phyloP scores from a whole-genome alignment of 805 yeast species.

The Candida sanyiensis region DNA sequence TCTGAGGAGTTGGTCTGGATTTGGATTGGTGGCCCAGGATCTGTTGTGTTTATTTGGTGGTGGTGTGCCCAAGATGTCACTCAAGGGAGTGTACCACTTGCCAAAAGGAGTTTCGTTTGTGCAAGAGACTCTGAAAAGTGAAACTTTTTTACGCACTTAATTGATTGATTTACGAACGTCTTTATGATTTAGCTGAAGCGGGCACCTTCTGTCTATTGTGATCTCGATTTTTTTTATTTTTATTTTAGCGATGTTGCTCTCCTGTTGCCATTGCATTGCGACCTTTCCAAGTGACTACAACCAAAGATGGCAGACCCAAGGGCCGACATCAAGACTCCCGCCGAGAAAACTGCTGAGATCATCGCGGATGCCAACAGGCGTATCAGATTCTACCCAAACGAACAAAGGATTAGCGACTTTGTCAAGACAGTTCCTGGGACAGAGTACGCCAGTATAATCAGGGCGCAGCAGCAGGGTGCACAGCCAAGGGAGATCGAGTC shows the following conservation, averaged over 20 bases:
- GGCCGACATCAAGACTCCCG: background rate
- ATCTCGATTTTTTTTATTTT: too few relatives aligned
- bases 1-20: background rate
- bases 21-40: too few relatives aligned
- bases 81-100: too few relatives aligned
- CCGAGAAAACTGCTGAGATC: background rate
- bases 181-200: background rate
- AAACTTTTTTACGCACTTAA: too few relatives aligned
- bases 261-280: too few relatives aligned
- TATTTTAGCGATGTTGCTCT: too few relatives aligned
- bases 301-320: too few relatives aligned
- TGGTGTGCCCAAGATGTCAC: too few relatives aligned
- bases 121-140: too few relatives aligned
- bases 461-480: background rate
- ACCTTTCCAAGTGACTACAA: too few relatives aligned
- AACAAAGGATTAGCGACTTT: background rate
- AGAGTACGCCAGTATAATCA: background rate
- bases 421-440: background rate
- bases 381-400: conserved; percentile 3
- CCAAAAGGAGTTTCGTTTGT: too few relatives aligned
- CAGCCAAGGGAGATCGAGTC: conserved; percentile 4
- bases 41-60: too few relatives aligned
- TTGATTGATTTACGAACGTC: background rate
- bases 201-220: background rate
- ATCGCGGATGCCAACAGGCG: conserved; percentile 2